A percentile compares a stretch with the other conserved stretches of the same genome.
Conservation (phyloP, 345 rosid genomes). For the Gossypioides kirkii region DNA sequence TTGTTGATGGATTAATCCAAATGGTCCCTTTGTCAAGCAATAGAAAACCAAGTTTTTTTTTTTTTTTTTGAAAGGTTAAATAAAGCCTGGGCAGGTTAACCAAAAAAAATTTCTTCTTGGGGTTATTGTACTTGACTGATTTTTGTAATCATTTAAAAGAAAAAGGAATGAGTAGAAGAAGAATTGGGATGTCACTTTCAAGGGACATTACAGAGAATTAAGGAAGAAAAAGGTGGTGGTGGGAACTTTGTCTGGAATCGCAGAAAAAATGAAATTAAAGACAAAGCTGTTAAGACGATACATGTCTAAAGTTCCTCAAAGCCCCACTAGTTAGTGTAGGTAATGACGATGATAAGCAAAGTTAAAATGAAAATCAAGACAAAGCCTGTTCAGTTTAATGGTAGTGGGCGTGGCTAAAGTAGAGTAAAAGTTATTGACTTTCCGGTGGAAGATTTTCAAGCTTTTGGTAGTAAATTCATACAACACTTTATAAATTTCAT, state of each 20-base stretch:
- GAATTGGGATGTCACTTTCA: neutral
- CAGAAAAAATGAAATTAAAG: neutral
- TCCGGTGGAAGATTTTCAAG: constrained; percentile 2
- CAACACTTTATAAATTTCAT: constrained; percentile 1
- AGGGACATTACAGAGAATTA: constrained; percentile 6
- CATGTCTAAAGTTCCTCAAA: constrained; percentile 1
- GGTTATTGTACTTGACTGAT: neutral
- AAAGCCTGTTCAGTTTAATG: neutral
- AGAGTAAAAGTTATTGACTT: constrained; percentile 10
- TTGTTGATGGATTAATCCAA: no score
- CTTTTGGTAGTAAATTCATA: constrained; percentile 10
- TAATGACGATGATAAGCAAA: constrained; percentile 15
- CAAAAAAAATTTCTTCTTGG: neutral
- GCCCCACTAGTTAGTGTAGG: constrained; percentile 11
- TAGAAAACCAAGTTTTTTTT: neutral
- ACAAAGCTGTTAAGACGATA: neutral
- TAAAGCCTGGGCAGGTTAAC: neutral
- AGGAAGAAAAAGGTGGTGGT: neutral
- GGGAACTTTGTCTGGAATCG: constrained; percentile 11
- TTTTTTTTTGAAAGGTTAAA: neutral
- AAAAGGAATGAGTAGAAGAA: neutral
- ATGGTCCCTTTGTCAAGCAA: neutral
- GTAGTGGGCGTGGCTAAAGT: constrained; percentile 11
- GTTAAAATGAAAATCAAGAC: constrained; percentile 2
- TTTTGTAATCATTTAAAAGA: neutral